Conservation (phyloP, 1,284 basidiomycete species). For the Wallemia ichthyophaga region DNA sequence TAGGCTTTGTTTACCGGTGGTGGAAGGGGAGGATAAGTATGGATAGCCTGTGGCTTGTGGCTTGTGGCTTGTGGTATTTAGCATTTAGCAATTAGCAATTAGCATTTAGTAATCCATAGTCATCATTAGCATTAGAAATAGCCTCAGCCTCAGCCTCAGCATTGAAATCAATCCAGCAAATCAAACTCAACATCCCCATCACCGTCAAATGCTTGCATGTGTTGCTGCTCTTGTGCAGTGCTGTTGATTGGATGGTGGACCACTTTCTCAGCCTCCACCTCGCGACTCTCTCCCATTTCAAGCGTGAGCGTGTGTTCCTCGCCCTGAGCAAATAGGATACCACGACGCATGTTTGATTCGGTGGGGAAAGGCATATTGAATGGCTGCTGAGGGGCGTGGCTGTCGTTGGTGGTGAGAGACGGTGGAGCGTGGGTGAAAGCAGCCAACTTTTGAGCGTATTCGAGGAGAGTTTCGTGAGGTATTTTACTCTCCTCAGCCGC, state of each 20-base stretch:
- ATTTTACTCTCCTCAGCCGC: not conserved
- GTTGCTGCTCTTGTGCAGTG: not conserved
- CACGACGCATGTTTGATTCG: not conserved
- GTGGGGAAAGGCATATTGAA: not conserved
- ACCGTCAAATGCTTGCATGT: not conserved
- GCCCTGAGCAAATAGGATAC: not conserved
- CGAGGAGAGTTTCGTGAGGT: not conserved
- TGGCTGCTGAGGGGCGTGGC: not conserved
- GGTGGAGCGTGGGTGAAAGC: not conserved
- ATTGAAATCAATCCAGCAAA: not conserved
- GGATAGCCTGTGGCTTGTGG: no score
- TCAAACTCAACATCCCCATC: not conserved
- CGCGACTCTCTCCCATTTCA: not conserved
- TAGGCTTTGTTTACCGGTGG: constrained; percentile 1
- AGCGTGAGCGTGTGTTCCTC: not conserved
- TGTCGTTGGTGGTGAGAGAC: not conserved
- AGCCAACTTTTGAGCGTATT: not conserved
- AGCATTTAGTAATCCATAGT: no score
- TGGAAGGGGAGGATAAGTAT: not conserved
- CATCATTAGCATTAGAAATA: no score
- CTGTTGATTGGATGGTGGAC: not conserved
- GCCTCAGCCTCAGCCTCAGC: no score
- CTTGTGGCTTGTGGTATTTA: no score
- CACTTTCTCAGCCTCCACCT: not conserved
- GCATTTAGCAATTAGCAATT: no score